Base-by-base conservation (phyloP, 2,329 filamentous ascomycete genomes). In the Elsinoe batatas region DNA sequence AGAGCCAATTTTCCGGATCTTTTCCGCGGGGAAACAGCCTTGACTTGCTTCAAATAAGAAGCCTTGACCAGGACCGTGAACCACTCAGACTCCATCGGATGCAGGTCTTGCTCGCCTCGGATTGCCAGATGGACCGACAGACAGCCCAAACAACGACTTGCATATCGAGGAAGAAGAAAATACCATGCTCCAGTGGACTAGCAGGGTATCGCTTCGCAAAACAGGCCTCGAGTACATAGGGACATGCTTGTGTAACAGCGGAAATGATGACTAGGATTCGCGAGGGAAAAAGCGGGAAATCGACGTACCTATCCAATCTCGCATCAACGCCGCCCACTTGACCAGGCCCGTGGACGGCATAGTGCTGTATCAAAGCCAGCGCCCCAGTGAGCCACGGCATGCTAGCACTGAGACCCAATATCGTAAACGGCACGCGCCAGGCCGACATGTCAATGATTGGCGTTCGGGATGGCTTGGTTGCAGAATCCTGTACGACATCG, bases 311-410 rank as follows among this genome's bases (percentile, higher is more conserved):
- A 76, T 97, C 91, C 71, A 96, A 75, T 69, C 83, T 78, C 61
- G 89, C 84, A 69, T 94, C 80, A 26, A 85, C 81, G 64, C 80
- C 79, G 67, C 87, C 89, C 61, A 95, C 71, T 71, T 73, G 80
- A 64, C 89, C 87, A 61, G 88, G 88, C 20, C 90, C 88, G 64
- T 77, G 76, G 65, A 91, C 72, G 64, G 83, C 78, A 62, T 82
- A 77, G 76, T 87, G 84, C 72, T 93, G 88, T 62, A 85, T 69
- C 70, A 95, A 79, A 57, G 87, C 86, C 58, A 93, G 69, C 62
- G 81, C 74, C 67, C 88, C 88, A 66, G 78, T 79, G 56, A 95
- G 79, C 91, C 91, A 97, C 60, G 91, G 91, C 89, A 95, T 95
- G 70, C 89, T 87, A 61, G 75, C 71, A 62, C 85, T 78, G 66